Percentiles rank a stretch among this genome's conserved stretches.
Evolutionary conservation across 2,329 filamentous ascomycete species (phyloP).

Genomic region (Graphiopsis chlorocephala): DNA sequence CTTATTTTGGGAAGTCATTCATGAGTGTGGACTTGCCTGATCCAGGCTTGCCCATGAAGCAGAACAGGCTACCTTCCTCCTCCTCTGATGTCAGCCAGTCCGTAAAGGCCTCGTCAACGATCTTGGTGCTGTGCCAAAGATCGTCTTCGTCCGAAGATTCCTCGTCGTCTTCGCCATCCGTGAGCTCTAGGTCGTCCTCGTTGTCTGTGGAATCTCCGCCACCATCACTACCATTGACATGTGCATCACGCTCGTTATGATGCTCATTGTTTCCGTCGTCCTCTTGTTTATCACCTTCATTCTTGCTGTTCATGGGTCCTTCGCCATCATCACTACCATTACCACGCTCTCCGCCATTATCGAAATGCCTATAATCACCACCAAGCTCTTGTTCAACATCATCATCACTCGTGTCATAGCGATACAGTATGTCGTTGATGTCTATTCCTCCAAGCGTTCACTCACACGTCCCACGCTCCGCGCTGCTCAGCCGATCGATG

Average conservation of each 20-base stretch:
- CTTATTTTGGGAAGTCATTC: background rate
- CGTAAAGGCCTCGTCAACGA: background rate
- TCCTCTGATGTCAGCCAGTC: background rate
- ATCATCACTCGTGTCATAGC: background rate
- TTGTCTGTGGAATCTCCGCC: too few species aligned
- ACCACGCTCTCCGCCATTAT: too few species aligned
- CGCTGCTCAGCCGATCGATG: background rate
- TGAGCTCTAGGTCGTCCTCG: background rate
- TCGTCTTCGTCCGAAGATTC: background rate
- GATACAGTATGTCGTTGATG: too few species aligned
- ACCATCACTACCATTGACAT: too few species aligned
- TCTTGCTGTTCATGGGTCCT: too few species aligned
- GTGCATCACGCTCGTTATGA: too few species aligned
- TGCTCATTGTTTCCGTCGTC: too few species aligned
- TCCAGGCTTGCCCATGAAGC: background rate
- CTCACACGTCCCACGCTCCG: background rate
- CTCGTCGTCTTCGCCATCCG: background rate
- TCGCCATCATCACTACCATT: too few species aligned
- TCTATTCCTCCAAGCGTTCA: background rate
- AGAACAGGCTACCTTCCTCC: background rate
- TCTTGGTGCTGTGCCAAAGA: background rate
- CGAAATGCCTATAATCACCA: too few species aligned
- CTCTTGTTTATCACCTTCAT: background rate
- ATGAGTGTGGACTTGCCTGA: background rate
- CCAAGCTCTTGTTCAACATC: too few species aligned